phyloP scores from a whole-genome alignment of 2,329 filamentous ascomycete species.

The Fusarium sp. region DNA sequence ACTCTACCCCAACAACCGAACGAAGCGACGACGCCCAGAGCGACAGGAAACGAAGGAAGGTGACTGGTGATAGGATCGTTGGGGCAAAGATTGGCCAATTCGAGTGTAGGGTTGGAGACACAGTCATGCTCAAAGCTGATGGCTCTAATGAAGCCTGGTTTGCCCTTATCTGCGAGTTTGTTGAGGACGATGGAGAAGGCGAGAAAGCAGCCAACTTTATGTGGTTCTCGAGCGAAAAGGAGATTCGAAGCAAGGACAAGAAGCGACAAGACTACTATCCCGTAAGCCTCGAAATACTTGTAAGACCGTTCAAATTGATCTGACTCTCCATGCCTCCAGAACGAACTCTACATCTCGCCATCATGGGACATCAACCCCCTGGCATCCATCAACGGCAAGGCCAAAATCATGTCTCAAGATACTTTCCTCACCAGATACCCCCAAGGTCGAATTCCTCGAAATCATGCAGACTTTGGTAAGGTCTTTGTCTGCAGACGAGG shows the following conservation, averaged over 20 bases:
- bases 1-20: conserved; percentile 49
- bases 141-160: conserved; percentile 92
- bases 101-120: conserved; percentile 83
- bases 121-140: conserved; percentile 88
- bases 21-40: conserved; percentile 46
- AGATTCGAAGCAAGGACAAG: conserved; percentile 85
- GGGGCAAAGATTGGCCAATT: conserved; percentile 88
- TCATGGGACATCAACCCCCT: conserved; percentile 90
- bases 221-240: conserved; percentile 95
- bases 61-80: conserved; percentile 68
- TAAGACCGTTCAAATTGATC: background rate
- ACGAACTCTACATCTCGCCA: conserved; percentile 92
- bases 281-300: conserved; percentile 56
- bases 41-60: conserved; percentile 54
- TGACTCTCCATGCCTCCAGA: conserved; percentile 59
- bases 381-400: conserved; percentile 90
- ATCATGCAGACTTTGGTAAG: conserved; percentile 81
- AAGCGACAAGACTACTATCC: conserved; percentile 84
- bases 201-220: conserved; percentile 88
- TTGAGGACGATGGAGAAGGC: conserved; percentile 73
- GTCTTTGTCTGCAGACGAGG: conserved; percentile 90
- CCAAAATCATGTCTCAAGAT: conserved; percentile 79
- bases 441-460: conserved; percentile 78
- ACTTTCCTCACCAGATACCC: conserved; percentile 79
- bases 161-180: conserved; percentile 86